Conservation (phyloP, 164 flowering plant genomes). For the Chimonanthus salicifolius region DNA sequence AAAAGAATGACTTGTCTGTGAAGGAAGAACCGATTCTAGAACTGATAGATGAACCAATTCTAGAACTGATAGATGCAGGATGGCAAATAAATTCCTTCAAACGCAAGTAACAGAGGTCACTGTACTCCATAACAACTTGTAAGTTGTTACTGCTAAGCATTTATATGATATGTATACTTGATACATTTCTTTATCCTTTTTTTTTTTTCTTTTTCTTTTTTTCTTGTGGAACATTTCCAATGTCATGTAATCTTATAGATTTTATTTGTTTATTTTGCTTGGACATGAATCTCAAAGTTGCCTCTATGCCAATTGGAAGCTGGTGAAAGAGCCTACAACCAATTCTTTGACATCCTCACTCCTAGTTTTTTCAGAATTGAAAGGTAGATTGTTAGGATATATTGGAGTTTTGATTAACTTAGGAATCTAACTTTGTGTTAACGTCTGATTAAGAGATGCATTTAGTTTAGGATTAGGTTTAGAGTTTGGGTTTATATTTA, state of each 20-base stretch:
- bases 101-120: background rate
- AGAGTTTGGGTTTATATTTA: too few relatives aligned
- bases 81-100: slow-evolving; percentile 24
- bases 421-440: too few relatives aligned
- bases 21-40: slow-evolving; percentile 31
- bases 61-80: slow-evolving; percentile 38
- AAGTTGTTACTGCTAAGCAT: background rate
- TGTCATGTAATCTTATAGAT: too few relatives aligned
- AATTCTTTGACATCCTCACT: too few relatives aligned
- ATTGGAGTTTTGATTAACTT: too few relatives aligned
- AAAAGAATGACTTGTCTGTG: slow-evolving; percentile 4
- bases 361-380: too few relatives aligned
- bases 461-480: too few relatives aligned
- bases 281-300: background rate
- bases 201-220: too few relatives aligned
- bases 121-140: background rate
- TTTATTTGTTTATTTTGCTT: background rate
- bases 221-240: background rate
- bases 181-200: too few relatives aligned
- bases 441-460: too few relatives aligned
- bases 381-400: too few relatives aligned
- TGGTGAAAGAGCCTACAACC: background rate
- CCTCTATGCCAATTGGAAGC: background rate
- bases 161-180: too few relatives aligned
- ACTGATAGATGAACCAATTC: slow-evolving; percentile 32